These are phyloP conservation scores for Dorcoceras hygrometricum DNA, from an alignment of 257 asterid genomes.

Conservation along the genomic window DNA sequence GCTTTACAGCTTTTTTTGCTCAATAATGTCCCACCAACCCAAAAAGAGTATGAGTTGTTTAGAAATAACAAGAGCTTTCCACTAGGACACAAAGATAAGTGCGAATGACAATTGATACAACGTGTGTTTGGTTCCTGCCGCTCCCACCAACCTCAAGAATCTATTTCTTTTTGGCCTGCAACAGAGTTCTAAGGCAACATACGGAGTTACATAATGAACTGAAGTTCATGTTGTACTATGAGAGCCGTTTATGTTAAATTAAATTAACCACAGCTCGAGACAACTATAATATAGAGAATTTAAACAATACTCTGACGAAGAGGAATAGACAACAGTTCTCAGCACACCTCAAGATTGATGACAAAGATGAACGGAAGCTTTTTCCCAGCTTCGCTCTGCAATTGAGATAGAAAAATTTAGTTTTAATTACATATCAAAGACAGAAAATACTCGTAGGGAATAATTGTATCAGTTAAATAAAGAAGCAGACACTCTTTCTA, in stretches of 20 bases:
- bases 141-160: constrained; percentile 20
- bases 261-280: no score
- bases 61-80: background rate
- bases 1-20: constrained; percentile 2
- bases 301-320: background rate
- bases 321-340: constrained; percentile 2
- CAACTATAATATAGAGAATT: background rate
- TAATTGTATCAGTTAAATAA: constrained; percentile 13
- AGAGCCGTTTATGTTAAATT: no score
- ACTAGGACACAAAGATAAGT: background rate
- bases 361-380: constrained; percentile 74
- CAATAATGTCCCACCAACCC: constrained; percentile 17
- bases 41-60: background rate
- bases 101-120: constrained; percentile 4
- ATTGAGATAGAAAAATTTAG: constrained; percentile 1
- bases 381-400: constrained; percentile 84
- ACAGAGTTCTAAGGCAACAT: background rate
- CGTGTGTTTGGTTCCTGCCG: constrained; percentile 7
- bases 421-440: constrained; percentile 7
- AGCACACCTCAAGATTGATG: constrained; percentile 81
- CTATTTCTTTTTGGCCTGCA: constrained; percentile 1
- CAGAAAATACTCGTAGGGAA: constrained; percentile 15
- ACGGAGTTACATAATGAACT: constrained; percentile 7
- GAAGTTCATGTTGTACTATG: constrained; percentile 11
- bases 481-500: constrained; percentile 8